Percentiles rank a stretch among this genome's conserved stretches.
Conservation (phyloP, 1,284 basidiomycete genomes). For the Tetrapyrgos nigripes region DNA sequence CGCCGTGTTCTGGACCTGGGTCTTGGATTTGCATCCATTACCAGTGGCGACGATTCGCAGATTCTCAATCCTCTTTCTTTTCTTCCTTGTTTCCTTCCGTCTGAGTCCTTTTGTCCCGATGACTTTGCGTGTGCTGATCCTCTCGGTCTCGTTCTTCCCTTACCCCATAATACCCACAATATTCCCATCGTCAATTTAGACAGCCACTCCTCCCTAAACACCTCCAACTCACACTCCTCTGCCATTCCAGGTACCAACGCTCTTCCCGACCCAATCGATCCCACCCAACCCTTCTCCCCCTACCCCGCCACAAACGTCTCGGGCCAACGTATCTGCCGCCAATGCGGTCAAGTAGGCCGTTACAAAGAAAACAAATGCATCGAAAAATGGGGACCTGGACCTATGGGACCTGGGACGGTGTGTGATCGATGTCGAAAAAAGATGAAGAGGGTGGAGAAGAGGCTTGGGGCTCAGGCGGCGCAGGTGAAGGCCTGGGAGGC, state of each 20-base stretch:
- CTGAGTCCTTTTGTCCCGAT: no score
- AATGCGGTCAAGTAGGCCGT: slow-evolving; percentile 58
- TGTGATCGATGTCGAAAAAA: slow-evolving; percentile 86
- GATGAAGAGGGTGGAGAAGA: slow-evolving; percentile 82
- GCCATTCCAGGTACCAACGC: background rate
- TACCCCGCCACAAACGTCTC: slow-evolving; percentile 64
- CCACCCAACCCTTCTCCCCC: slow-evolving; percentile 13
- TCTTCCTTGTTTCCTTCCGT: no score
- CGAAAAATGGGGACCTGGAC: slow-evolving; percentile 87
- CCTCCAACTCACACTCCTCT: no score
- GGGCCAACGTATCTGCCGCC: slow-evolving; percentile 76
- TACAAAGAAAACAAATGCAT: slow-evolving; percentile 88
- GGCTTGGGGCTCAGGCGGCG: slow-evolving; percentile 68
- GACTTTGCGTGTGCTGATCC: no score
- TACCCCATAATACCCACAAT: background rate
- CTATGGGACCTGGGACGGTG: slow-evolving; percentile 82
- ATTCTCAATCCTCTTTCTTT: no score
- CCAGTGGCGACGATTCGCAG: no score
- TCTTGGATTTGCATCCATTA: no score
- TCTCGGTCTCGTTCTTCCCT: slow-evolving; percentile 4
- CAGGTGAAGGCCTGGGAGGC: slow-evolving; percentile 11
- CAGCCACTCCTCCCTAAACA: background rate
- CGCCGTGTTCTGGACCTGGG: no score
- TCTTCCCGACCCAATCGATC: slow-evolving; percentile 6
- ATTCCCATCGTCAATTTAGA: background rate